These are phyloP conservation scores for Chamaecrista fasciculata DNA, from an alignment of 306 rosid genomes.

Conservation along the genomic window DNA sequence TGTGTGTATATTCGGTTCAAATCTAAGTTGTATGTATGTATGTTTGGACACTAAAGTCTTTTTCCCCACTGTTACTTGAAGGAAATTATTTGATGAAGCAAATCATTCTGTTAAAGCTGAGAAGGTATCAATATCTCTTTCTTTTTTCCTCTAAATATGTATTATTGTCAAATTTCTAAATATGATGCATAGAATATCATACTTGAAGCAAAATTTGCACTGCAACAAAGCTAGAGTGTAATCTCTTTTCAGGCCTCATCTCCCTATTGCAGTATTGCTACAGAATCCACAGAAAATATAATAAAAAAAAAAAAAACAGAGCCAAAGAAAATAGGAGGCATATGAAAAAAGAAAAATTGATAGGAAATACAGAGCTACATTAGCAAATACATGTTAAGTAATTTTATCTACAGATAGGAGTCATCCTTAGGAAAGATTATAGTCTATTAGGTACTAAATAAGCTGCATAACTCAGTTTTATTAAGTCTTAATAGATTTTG, in stretches of 20 bases:
- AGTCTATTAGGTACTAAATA: not conserved
- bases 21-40: not conserved
- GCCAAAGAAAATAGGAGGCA: not conserved
- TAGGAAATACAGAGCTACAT: not conserved
- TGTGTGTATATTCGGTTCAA: conserved; percentile 8
- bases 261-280: not conserved
- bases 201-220: not conserved
- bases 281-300: not conserved
- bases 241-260: not conserved
- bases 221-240: not conserved
- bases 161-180: not conserved
- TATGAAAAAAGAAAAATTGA: not conserved
- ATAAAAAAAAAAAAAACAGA: not conserved
- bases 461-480: not conserved
- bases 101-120: conserved; percentile 41
- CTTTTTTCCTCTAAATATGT: not conserved
- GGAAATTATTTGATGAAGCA: conserved; percentile 71
- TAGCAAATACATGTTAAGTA: not conserved
- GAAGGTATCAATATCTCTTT: conserved; percentile 48
- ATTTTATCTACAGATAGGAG: not conserved
- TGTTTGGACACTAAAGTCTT: not conserved
- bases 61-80: conserved; percentile 28
- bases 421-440: not conserved
- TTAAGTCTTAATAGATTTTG: conserved; percentile 9
- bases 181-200: not conserved